These are phyloP conservation scores for Melocanna baccifera DNA, from an alignment of 176 grass and related monocot genomes.

Conservation along the genomic window DNA sequence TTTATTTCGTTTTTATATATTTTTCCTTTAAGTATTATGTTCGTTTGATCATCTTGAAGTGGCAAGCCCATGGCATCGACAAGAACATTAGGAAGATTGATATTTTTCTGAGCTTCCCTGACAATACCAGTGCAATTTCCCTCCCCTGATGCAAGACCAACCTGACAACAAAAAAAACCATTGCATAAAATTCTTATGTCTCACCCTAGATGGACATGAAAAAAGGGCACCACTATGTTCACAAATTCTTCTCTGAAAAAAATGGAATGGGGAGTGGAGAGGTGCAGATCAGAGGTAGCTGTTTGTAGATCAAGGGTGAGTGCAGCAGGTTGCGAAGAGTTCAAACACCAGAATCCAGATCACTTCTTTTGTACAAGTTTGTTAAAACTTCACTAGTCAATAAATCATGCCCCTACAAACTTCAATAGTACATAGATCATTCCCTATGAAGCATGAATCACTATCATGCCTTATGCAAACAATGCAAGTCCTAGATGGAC, in stretches of 20 bases:
- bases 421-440: neutral
- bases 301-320: neutral
- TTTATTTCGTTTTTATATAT: neutral
- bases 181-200: neutral
- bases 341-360: neutral
- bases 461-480: neutral
- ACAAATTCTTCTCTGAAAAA: neutral
- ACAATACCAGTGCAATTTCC: conserved; percentile 74
- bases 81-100: conserved; percentile 64
- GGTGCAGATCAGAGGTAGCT: neutral
- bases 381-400: neutral
- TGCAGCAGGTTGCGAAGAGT: neutral
- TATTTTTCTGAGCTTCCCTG: conserved; percentile 64
- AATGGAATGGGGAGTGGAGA: neutral
- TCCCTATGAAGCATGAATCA: neutral
- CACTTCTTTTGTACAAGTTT: neutral
- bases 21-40: too few species aligned
- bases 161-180: conserved; percentile 34
- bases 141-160: conserved; percentile 92
- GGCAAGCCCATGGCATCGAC: conserved; percentile 76
- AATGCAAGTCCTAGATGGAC: neutral
- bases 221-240: neutral
- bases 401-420: neutral
- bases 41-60: conserved; percentile 41
- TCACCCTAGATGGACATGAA: neutral